These are phyloP conservation scores for Coleophoma crateriformis DNA, from an alignment of 2,329 filamentous ascomycete species.

Conservation along the genomic window DNA sequence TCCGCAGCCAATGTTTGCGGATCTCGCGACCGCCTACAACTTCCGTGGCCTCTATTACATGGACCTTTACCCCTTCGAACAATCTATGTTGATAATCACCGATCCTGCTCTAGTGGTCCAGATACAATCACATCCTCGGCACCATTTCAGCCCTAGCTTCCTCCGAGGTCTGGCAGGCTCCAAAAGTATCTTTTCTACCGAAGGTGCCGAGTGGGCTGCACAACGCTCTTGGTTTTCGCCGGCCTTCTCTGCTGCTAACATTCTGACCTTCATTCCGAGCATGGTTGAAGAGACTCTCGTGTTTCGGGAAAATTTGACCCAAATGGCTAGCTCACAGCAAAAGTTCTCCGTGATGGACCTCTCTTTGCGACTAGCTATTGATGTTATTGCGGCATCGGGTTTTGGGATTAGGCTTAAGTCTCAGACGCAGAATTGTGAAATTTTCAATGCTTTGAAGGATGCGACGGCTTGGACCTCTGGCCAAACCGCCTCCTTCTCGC, in stretches of 20 bases:
- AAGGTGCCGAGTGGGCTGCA: slow-evolving; percentile 8
- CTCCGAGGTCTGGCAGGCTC: slow-evolving; percentile 7
- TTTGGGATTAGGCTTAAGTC: slow-evolving; percentile 8
- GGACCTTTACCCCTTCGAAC: slow-evolving; percentile 12
- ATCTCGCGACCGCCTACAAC: slow-evolving; percentile 9
- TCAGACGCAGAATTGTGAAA: slow-evolving; percentile 7
- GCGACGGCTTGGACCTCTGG: slow-evolving; percentile 4
- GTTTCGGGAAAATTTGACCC: slow-evolving; percentile 12
- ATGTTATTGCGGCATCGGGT: slow-evolving; percentile 11
- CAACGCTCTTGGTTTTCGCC: slow-evolving; percentile 11
- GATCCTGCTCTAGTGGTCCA: slow-evolving; percentile 9
- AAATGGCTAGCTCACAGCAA: slow-evolving; percentile 5
- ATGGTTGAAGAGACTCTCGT: slow-evolving; percentile 13
- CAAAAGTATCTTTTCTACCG: slow-evolving; percentile 8
- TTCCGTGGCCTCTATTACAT: slow-evolving; percentile 13
- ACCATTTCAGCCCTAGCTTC: slow-evolving; percentile 4
- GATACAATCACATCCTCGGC: slow-evolving; percentile 5
- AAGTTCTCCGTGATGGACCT: slow-evolving; percentile 8
- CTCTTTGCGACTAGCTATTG: slow-evolving; percentile 8
- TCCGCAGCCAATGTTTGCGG: slow-evolving; percentile 7
- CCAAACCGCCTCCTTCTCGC: slow-evolving; percentile 5
- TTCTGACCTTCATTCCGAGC: slow-evolving; percentile 6
- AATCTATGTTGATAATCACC: slow-evolving; percentile 8
- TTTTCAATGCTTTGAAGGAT: slow-evolving; percentile 2
- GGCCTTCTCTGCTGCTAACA: slow-evolving; percentile 7